Percentiles rank a stretch among this genome's conserved stretches.
These are phyloP conservation scores for Claviceps humidiphila DNA, from an alignment of 2,329 filamentous ascomycete genomes.

Conservation along the genomic window DNA sequence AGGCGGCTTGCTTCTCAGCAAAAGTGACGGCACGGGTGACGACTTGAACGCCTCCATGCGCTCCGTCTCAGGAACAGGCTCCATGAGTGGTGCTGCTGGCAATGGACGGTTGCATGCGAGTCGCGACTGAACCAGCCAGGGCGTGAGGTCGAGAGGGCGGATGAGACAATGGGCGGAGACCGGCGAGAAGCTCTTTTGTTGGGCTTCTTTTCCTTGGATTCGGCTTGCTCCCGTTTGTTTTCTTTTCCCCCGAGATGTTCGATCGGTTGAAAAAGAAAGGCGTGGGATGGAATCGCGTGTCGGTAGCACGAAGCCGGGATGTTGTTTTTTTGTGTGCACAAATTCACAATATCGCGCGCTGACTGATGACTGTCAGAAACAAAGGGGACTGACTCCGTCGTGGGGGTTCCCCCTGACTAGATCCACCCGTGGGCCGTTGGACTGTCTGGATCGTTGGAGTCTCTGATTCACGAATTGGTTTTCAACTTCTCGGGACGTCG, in stretches of 20 bases:
- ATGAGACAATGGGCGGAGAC: not conserved
- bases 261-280: not conserved
- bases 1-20: conserved; percentile 27
- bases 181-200: not conserved
- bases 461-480: too few relatives aligned
- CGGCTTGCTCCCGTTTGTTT: not conserved
- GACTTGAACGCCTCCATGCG: conserved; percentile 53
- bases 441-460: too few relatives aligned
- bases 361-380: too few relatives aligned
- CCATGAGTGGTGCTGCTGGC: conserved; percentile 30
- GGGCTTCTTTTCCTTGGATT: not conserved
- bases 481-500: too few relatives aligned
- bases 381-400: too few relatives aligned
- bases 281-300: not conserved
- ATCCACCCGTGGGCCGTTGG: too few relatives aligned
- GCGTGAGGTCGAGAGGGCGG: not conserved
- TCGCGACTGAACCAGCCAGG: not conserved
- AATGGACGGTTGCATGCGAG: not conserved
- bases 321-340: too few relatives aligned
- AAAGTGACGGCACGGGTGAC: conserved; percentile 37
- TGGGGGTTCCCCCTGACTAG: too few relatives aligned
- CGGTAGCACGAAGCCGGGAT: not conserved
- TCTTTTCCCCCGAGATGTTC: not conserved
- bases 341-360: too few relatives aligned
- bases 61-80: conserved; percentile 55